Evolutionary conservation across 495 filamentous ascomycete species (phyloP), one percentile per base, ranked within the genome.

Genomic region (Penicillium roqueforti): DNA sequence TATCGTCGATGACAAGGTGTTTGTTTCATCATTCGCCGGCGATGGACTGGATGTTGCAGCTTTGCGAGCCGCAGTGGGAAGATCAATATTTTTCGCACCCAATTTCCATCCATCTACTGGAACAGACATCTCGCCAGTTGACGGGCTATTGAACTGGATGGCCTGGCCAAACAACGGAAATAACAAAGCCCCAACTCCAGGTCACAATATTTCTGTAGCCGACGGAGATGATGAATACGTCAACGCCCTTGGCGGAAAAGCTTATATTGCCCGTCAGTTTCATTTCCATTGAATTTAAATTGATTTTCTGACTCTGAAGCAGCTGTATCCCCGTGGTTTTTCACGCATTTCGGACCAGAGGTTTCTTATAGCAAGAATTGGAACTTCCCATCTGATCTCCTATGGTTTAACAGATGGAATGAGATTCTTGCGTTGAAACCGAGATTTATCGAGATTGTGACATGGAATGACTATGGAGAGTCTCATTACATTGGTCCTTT

Each of bases 401-500:
- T 69, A 6, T 70, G 68, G 48, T 74, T 68, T 10, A 57, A 76
- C 37, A 73, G 81, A 29, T 85, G 81, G 82, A 69, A 75, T 45
- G 68, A 83, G 51, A 72, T 84, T 41, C 60, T 83, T 2, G 40
- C 57, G 0, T 47, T 78, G 13, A 57, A 72, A 20, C 80, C 82
- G 2, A 57, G 67, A 11, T 74, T 80, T 50, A 58, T 85, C 34
- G 78, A 85, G 59, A 83, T 86, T 47, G 69, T 86, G 11, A 82
- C 78, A 13, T 86, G 82, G 83, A 87, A 87, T 60, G 70, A 87
- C 58, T 86, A 80, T 45, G 82, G 82, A 42, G 84, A 87, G 62
- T 79, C 76, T 3, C 79, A 82, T 42, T 74, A 77, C 41, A 72
- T 73, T 40, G 70, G 70, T 5, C 77, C 79, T 1, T 67, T 76